Evolutionary conservation across 192 early-diverging fungal genomes (phyloP).

Genomic region (Umbelopsis ramanniana): DNA sequence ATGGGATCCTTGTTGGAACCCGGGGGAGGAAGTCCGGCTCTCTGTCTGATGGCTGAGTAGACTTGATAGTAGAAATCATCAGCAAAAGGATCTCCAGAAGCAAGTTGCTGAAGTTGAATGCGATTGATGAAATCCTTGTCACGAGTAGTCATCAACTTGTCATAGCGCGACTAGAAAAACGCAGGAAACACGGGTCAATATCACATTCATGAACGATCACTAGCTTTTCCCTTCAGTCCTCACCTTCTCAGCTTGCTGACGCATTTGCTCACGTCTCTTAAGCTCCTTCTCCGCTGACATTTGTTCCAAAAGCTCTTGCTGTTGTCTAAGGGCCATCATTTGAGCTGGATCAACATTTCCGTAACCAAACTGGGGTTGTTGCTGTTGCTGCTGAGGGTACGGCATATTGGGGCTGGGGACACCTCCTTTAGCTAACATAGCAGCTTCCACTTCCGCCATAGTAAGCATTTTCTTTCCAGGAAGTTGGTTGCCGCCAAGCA

Average conservation of each 20-base stretch:
- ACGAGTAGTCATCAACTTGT: constrained; percentile 88
- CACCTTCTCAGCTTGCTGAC: constrained; percentile 30
- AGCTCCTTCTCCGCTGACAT: constrained; percentile 40
- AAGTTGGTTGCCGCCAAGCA: constrained; percentile 12
- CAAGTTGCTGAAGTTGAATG: constrained; percentile 94
- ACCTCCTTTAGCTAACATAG: constrained; percentile 41
- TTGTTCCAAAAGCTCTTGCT: constrained; percentile 37
- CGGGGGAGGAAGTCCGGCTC: constrained; percentile 44
- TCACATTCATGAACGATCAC: neutral
- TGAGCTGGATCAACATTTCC: constrained; percentile 31
- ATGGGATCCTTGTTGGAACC: constrained; percentile 31
- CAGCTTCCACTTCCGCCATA: constrained; percentile 74
- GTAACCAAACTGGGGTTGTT: constrained; percentile 29
- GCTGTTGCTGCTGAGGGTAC: constrained; percentile 12
- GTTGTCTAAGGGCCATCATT: constrained; percentile 30
- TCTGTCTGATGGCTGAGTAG: constrained; percentile 73
- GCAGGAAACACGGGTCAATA: neutral
- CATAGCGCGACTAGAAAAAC: constrained; percentile 70
- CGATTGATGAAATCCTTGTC: constrained; percentile 95
- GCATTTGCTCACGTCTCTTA: constrained; percentile 41
- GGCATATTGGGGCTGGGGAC: neutral
- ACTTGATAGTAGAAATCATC: constrained; percentile 99
- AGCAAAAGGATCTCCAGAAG: constrained; percentile 87
- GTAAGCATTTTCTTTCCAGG: constrained; percentile 62
- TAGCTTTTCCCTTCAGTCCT: neutral